Evolutionary conservation across 768 basidiomycete genomes (phyloP), one percentile per base, ranked within the genome.

Genomic region (Naganishia vishniacii): DNA sequence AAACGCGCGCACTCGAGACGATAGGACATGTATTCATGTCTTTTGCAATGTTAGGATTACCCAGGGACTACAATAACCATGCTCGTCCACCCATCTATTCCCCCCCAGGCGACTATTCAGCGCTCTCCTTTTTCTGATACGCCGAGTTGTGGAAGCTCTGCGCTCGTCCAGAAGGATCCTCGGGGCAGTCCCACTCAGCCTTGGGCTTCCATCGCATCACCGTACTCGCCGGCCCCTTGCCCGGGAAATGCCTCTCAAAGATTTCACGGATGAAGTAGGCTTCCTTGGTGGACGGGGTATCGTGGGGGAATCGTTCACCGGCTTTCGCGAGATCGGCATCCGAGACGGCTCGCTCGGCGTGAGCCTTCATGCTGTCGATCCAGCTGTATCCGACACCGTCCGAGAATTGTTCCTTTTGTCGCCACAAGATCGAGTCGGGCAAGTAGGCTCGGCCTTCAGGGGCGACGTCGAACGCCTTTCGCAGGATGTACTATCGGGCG

Each of bases 321-420:
- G 87, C 82, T 69, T 85, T 82, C 23, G 84, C 83, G 70, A 94
- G 88, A 37, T 81, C 82, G 64, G 89, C 91, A 76, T 98, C 92
- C 13, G 89, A 85, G 59, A 99, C 84, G 37, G 81, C 75, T 0
- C 81, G 70, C 32, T 81, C 86, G 12, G 94, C 88, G 71, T 94
- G 85, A 63, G 86, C 87, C 80, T 99, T 99, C 65, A 99, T 89
- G 47, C 91, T 91, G 72, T 98, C 93, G 73, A 98, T 98, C 93
- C 94, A 97, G 32, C 91, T 93, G 79, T 95, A 97, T 32, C 94
- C 93, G 61, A 95, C 92, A 60, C 95, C 95, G 72, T 99, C 95
- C 1, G 93, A 97, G 80, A 99, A 99, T 72, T 98, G 93, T 79
- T 99, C 95, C 77, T 99, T 99, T 77, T 99, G 95, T 62, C 95